Percentiles rank a stretch among this genome's conserved stretches.
Evolutionary conservation across 495 filamentous ascomycete species (phyloP).

Genomic region (Xylaria sp.): DNA sequence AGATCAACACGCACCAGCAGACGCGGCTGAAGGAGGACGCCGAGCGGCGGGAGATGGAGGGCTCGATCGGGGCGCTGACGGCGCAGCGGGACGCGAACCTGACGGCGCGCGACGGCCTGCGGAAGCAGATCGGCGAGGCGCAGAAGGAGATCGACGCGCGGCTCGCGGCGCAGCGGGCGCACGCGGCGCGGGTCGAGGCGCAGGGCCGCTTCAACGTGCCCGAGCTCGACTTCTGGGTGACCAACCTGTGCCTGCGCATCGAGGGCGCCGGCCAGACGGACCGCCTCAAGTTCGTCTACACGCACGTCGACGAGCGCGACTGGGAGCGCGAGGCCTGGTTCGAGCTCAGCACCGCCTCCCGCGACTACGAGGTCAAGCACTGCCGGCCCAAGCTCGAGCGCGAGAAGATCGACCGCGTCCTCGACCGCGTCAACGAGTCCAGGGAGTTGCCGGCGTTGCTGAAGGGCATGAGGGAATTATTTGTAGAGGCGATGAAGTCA

Average conservation of each 20-base stretch:
- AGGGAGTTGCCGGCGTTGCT: constrained; percentile 81
- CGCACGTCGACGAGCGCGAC: constrained; percentile 83
- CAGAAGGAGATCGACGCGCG: constrained; percentile 69
- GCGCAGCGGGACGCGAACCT: constrained; percentile 77
- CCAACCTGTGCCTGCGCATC: constrained; percentile 84
- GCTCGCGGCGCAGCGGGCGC: constrained; percentile 58
- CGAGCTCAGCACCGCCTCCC: constrained; percentile 78
- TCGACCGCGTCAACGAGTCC: constrained; percentile 82
- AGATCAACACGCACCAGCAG: constrained; percentile 76
- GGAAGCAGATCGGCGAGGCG: constrained; percentile 77
- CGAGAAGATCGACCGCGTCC: constrained; percentile 71
- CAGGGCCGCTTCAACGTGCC: constrained; percentile 87
- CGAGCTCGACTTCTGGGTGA: constrained; percentile 95
- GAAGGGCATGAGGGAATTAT: constrained; percentile 91
- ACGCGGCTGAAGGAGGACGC: constrained; percentile 84
- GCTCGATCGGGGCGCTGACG: constrained; percentile 75
- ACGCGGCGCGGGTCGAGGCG: constrained; percentile 69
- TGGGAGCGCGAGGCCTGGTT: constrained; percentile 94
- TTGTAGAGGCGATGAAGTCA: constrained; percentile 65
- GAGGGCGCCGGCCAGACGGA: constrained; percentile 88
- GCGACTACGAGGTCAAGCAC: constrained; percentile 83
- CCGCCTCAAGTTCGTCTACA: constrained; percentile 88
- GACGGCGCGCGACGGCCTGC: constrained; percentile 73
- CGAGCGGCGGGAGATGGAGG: constrained; percentile 88
- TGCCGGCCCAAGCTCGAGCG: constrained; percentile 80